Percentiles rank a stretch among this genome's conserved stretches.
Conservation (phyloP, 192 early-diverging fungal species). For the Backusella morwellensis region DNA sequence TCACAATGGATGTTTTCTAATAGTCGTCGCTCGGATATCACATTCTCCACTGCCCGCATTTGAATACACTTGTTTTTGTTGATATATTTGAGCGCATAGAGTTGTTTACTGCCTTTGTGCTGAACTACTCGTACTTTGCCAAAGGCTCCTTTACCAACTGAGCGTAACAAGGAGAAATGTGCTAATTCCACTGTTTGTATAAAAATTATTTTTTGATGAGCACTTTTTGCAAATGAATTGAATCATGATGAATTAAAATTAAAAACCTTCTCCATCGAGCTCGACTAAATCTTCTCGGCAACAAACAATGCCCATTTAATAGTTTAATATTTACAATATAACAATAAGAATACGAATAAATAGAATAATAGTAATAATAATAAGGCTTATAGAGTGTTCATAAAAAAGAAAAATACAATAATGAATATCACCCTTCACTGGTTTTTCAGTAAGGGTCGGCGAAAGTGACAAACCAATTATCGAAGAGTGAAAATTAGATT, state of each 20-base stretch:
- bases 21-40: slow-evolving; percentile 72
- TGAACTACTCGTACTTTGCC: slow-evolving; percentile 87
- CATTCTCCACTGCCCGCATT: slow-evolving; percentile 80
- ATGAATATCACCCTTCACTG: background rate
- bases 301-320: slow-evolving; percentile 26
- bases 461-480: too few species aligned
- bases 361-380: background rate
- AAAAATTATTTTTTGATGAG: background rate
- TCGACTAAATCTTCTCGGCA: slow-evolving; percentile 23
- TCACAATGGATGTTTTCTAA: slow-evolving; percentile 75
- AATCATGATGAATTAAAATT: background rate
- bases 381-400: background rate
- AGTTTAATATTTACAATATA: background rate
- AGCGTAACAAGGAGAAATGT: slow-evolving; percentile 73
- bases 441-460: too few species aligned
- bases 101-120: slow-evolving; percentile 63
- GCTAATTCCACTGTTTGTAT: slow-evolving; percentile 5
- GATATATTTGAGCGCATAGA: slow-evolving; percentile 86
- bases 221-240: background rate
- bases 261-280: slow-evolving; percentile 13
- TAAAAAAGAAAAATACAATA: background rate
- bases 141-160: slow-evolving; percentile 83
- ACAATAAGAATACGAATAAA: too few species aligned
- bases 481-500: too few species aligned
- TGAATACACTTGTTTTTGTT: slow-evolving; percentile 81